Conservation (phyloP, 352 stramenopile genomes). For the Thraustotheca clavata region DNA sequence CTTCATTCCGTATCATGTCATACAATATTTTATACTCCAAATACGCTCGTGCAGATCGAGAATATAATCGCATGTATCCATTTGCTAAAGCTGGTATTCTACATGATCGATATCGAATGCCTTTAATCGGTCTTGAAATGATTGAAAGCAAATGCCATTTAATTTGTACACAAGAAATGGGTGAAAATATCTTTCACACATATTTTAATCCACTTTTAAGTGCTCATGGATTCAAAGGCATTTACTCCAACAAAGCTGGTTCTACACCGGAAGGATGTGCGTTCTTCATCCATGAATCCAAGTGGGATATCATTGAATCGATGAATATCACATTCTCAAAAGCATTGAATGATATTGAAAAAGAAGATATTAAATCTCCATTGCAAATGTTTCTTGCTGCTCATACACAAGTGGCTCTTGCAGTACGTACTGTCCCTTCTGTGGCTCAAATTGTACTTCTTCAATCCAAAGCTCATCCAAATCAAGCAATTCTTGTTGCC, state of each 20-base stretch:
- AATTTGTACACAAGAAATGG: conserved; percentile 70
- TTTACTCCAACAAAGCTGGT: conserved; percentile 60
- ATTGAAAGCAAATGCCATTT: conserved; percentile 49
- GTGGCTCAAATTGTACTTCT: conserved; percentile 53
- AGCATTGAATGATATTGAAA: conserved; percentile 28
- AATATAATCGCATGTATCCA: conserved; percentile 49
- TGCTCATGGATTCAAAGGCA: conserved; percentile 36
- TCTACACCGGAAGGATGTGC: conserved; percentile 63
- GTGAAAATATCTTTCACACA: conserved; percentile 35
- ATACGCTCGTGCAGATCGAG: conserved; percentile 50
- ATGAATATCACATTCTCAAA: conserved; percentile 33
- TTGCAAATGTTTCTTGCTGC: conserved; percentile 32
- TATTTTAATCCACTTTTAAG: conserved; percentile 56
- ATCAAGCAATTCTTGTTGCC: conserved; percentile 34
- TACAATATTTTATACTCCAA: conserved; percentile 76
- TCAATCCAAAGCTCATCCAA: conserved; percentile 19
- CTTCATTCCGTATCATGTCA: conserved; percentile 59
- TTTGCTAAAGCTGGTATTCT: conserved; percentile 39
- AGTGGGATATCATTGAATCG: conserved; percentile 44
- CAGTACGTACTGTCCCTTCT: conserved; percentile 44
- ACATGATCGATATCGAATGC: conserved; percentile 59
- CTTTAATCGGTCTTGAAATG: conserved; percentile 67
- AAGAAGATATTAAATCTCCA: conserved; percentile 24
- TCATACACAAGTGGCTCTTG: conserved; percentile 50
- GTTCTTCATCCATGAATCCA: conserved; percentile 32